phyloP scores from a whole-genome alignment of 305 asterid genomes.

The Fraxinus angustifolia region DNA sequence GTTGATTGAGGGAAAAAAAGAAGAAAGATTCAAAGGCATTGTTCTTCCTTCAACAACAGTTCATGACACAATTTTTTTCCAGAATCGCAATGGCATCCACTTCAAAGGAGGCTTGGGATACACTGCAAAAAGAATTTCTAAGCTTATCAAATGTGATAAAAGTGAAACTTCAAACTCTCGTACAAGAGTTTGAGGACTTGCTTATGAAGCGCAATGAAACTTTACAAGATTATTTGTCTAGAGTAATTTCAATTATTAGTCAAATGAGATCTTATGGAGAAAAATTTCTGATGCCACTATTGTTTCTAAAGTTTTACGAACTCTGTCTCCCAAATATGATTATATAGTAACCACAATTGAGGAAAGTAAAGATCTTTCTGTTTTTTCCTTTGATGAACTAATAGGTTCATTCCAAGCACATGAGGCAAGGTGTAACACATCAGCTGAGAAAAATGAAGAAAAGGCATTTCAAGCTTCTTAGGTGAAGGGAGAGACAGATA shows the following conservation, averaged over 20 bases:
- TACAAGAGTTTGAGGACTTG: background rate
- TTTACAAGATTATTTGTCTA: background rate
- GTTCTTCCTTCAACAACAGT: background rate
- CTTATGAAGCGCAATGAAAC: background rate
- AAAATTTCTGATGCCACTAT: no score
- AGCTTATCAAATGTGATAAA: background rate
- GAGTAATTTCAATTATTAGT: no score
- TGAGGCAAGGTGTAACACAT: background rate
- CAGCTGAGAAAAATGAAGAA: background rate
- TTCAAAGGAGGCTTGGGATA: background rate
- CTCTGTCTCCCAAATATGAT: background rate
- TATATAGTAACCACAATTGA: constrained; percentile 5
- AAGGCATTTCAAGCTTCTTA: constrained; percentile 5
- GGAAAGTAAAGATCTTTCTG: background rate
- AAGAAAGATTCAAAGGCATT: background rate
- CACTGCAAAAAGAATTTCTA: background rate
- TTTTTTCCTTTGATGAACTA: background rate
- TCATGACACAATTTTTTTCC: background rate
- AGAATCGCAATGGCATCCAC: background rate
- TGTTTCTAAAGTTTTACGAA: no score
- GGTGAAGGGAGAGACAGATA: background rate
- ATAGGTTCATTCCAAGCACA: constrained; percentile 6
- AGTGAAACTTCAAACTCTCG: background rate
- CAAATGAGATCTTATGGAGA: no score
- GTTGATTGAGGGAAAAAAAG: background rate